Percentiles rank a stretch among this genome's conserved stretches.
phyloP scores from a whole-genome alignment of 129 eudicot genomes.

The Flaveria ramosissima region DNA sequence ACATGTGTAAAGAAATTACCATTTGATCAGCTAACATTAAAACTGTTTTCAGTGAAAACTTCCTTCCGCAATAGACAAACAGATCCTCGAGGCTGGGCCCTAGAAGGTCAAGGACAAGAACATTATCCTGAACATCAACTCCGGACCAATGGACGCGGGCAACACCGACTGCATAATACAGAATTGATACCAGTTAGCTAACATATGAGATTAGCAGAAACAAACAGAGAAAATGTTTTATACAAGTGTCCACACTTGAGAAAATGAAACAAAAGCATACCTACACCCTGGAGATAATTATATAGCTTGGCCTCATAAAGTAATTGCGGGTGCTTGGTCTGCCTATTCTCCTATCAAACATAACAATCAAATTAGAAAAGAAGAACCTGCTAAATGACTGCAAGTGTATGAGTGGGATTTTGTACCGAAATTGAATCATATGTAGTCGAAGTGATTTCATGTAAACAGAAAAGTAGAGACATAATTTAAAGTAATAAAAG shows the following conservation, averaged over 20 bases:
- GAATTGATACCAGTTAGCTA: slow-evolving; percentile 11
- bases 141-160: slow-evolving; percentile 58
- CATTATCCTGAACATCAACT: slow-evolving; percentile 53
- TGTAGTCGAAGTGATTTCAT: background rate
- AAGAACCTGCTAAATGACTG: too few species aligned
- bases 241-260: background rate
- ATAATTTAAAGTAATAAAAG: too few species aligned
- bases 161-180: slow-evolving; percentile 45
- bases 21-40: slow-evolving; percentile 85
- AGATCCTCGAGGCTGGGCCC: slow-evolving; percentile 72
- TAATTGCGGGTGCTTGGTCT: slow-evolving; percentile 58
- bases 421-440: too few species aligned
- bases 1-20: slow-evolving; percentile 36
- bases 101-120: slow-evolving; percentile 50
- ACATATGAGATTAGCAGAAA: background rate
- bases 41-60: slow-evolving; percentile 57
- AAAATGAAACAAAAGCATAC: slow-evolving; percentile 6
- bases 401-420: too few species aligned
- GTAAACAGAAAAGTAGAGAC: background rate
- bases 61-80: slow-evolving; percentile 52
- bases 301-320: slow-evolving; percentile 65
- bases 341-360: slow-evolving; percentile 42
- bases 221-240: background rate
- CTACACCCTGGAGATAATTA: slow-evolving; percentile 48
- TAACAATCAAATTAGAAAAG: too few species aligned